phyloP scores from a whole-genome alignment of 257 asterid species.

The Solanum etuberosum region DNA sequence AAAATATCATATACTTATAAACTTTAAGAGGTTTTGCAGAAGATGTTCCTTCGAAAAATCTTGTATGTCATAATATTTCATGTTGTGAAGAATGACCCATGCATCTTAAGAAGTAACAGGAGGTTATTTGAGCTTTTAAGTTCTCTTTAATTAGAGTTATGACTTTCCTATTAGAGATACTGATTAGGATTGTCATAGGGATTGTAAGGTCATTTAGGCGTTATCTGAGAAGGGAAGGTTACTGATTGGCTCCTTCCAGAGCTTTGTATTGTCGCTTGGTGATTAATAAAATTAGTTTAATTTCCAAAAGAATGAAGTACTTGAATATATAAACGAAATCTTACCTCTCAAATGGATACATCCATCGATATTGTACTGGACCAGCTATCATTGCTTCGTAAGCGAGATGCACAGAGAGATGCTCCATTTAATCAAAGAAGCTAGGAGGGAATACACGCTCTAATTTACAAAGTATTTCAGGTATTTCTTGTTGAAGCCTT shows the following conservation, averaged over 20 bases:
- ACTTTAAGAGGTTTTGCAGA: background rate
- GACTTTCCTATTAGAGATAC: too few species aligned
- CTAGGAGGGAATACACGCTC: background rate
- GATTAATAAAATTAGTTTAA: background rate
- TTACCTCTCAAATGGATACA: background rate
- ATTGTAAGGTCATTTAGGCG: background rate
- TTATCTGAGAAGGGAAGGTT: background rate
- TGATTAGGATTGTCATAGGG: background rate
- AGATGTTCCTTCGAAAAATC: too few species aligned
- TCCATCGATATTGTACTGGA: background rate
- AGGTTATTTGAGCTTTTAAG: background rate
- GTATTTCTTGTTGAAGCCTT: background rate
- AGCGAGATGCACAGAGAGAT: background rate
- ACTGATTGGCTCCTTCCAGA: background rate
- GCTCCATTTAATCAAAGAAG: background rate
- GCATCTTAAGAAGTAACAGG: background rate
- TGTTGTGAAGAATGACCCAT: background rate
- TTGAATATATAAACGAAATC: background rate
- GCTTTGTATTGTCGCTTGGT: background rate
- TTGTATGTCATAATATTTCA: background rate
- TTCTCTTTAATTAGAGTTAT: background rate
- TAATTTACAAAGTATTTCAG: background rate
- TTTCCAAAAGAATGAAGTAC: background rate
- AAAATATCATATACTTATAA: background rate
- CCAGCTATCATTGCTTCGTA: background rate